Evolutionary conservation across 352 stramenopile genomes (phyloP).

Genomic region (Plasmopara halstedii): DNA sequence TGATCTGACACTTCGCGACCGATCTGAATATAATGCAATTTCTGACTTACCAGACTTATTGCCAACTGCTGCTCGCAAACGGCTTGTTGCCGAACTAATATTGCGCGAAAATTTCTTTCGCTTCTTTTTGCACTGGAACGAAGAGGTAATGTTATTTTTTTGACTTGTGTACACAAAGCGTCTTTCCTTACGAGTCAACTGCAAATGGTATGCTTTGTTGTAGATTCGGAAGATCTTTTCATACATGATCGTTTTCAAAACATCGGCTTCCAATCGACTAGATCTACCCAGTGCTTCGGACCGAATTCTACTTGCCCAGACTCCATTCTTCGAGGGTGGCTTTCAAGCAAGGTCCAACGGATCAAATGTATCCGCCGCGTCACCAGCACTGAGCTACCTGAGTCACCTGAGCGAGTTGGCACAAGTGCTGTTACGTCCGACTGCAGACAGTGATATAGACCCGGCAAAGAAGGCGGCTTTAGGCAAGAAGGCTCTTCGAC

Average conservation of each 20-base stretch:
- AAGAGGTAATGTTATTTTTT: constrained; percentile 44
- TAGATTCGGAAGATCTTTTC: constrained; percentile 82
- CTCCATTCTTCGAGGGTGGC: constrained; percentile 52
- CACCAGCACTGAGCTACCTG: constrained; percentile 46
- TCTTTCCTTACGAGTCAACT: background rate
- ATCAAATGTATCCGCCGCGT: constrained; percentile 19
- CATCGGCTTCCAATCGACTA: constrained; percentile 62
- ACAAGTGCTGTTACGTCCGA: constrained; percentile 49
- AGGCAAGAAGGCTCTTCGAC: constrained; percentile 40
- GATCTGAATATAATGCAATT: constrained; percentile 1
- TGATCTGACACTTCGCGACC: background rate
- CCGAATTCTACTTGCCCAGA: constrained; percentile 66
- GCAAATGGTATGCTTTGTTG: background rate
- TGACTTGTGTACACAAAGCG: background rate
- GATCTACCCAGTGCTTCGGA: constrained; percentile 66
- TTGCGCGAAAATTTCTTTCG: constrained; percentile 83
- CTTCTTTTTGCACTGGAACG: constrained; percentile 85
- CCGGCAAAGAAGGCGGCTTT: constrained; percentile 37
- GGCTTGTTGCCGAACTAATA: constrained; percentile 63
- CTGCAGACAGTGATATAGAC: constrained; percentile 27
- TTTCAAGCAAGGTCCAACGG: constrained; percentile 8
- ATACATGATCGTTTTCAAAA: constrained; percentile 83
- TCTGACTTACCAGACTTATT: constrained; percentile 41
- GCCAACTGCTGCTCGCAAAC: constrained; percentile 50
- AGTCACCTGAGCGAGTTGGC: constrained; percentile 68